Conservation (phyloP, 306 rosid species). For the Mucuna pruriens region DNA sequence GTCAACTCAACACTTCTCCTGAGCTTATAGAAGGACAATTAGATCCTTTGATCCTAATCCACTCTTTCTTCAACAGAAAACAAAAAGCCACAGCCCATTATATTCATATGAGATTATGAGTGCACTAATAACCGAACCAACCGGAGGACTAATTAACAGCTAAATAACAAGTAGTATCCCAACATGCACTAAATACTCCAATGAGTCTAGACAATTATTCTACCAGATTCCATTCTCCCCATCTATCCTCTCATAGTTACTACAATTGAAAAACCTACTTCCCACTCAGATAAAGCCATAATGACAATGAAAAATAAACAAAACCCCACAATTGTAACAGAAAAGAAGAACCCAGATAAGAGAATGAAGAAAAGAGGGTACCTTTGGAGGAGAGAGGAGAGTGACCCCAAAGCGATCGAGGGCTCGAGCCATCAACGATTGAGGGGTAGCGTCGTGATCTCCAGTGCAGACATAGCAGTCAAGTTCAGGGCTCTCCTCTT, state of each 20-base stretch:
- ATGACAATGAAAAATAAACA: neutral
- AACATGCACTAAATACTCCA: neutral
- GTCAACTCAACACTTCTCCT: neutral
- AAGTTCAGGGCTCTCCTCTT: conserved; percentile 66
- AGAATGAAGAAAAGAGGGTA: conserved; percentile 19
- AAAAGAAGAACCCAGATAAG: neutral
- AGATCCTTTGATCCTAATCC: neutral
- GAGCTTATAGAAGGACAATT: neutral
- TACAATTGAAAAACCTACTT: conserved; percentile 4
- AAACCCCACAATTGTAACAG: neutral
- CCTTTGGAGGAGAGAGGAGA: conserved; percentile 63
- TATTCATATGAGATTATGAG: neutral
- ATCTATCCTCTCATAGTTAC: neutral
- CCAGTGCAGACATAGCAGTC: conserved; percentile 81
- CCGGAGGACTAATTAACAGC: neutral
- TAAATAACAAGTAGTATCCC: neutral
- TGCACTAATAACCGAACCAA: neutral
- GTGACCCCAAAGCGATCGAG: conserved; percentile 84
- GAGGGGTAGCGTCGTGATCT: conserved; percentile 84
- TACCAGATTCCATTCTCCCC: conserved; percentile 1
- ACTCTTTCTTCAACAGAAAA: neutral
- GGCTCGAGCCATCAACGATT: conserved; percentile 65
- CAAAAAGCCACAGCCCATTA: neutral
- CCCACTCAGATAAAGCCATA: conserved; percentile 4
- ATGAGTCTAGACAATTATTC: neutral